These are phyloP conservation scores for Hansenula lynferdii DNA, from an alignment of 1,139 yeast species.

Conservation along the genomic window DNA sequence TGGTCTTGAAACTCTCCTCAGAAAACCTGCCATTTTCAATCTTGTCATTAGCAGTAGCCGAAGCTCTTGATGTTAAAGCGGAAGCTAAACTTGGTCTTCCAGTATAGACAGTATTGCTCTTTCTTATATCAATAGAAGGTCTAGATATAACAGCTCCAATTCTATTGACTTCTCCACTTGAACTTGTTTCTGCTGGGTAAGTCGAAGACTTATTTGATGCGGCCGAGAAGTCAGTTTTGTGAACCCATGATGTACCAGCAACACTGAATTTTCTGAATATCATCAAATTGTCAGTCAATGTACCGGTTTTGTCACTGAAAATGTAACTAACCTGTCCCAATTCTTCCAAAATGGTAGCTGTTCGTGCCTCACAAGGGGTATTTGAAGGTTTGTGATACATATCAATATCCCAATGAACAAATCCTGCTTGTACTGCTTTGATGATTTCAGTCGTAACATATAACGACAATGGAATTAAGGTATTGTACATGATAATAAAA, in stretches of 20 bases:
- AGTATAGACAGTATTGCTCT: conserved; percentile 32
- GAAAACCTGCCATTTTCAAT: conserved; percentile 2
- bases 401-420: conserved; percentile 87
- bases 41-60: conserved; percentile 6
- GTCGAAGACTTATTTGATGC: no score
- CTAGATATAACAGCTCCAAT: conserved; percentile 9
- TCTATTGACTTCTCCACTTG: conserved; percentile 1
- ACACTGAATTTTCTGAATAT: conserved; percentile 78
- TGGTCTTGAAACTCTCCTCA: conserved; percentile 36
- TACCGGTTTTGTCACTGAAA: conserved; percentile 96
- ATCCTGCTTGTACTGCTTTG: conserved; percentile 76
- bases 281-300: conserved; percentile 90
- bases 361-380: conserved; percentile 92
- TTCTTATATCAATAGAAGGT: conserved; percentile 33
- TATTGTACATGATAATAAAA: conserved; percentile 93
- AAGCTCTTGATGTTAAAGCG: conserved; percentile 10
- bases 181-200: no score
- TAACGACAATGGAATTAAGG: conserved; percentile 89
- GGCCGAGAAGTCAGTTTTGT: conserved; percentile 49
- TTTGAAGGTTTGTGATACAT: conserved; percentile 84
- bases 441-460: conserved; percentile 97
- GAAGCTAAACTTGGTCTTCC: conserved; percentile 54
- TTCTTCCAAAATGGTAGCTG: conserved; percentile 94
- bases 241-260: conserved; percentile 88
- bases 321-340: conserved; percentile 94